Percentiles rank a stretch among this genome's conserved stretches.
phyloP scores from a whole-genome alignment of 805 yeast genomes.

The Zygoascus biomembranicola region DNA sequence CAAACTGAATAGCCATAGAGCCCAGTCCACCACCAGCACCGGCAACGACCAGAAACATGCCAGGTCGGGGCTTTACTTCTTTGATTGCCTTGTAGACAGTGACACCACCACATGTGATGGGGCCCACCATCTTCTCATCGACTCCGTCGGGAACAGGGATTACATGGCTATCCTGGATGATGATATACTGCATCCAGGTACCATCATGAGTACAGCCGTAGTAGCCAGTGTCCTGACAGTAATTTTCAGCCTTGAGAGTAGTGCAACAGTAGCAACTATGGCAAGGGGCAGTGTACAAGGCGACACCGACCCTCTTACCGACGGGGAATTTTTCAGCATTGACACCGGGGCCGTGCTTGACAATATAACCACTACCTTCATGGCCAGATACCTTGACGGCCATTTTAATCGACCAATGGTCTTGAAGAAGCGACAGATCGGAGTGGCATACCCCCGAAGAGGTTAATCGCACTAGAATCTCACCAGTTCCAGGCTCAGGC shows the following conservation, averaged over 20 bases:
- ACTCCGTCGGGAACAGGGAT: slow-evolving; percentile 35
- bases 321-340: slow-evolving; percentile 12
- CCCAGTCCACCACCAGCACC: slow-evolving; percentile 63
- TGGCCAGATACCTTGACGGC: slow-evolving; percentile 22
- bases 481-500: slow-evolving; percentile 19
- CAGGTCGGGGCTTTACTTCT: slow-evolving; percentile 40
- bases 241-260: slow-evolving; percentile 31
- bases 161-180: slow-evolving; percentile 38
- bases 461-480: slow-evolving; percentile 27
- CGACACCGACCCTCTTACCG: slow-evolving; percentile 24
- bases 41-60: slow-evolving; percentile 51
- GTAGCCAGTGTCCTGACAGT: slow-evolving; percentile 57
- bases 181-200: slow-evolving; percentile 41
- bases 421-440: slow-evolving; percentile 34
- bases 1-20: slow-evolving; percentile 50
- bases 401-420: slow-evolving; percentile 31
- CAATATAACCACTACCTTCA: slow-evolving; percentile 27
- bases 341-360: slow-evolving; percentile 20
- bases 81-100: slow-evolving; percentile 55
- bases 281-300: slow-evolving; percentile 18
- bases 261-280: slow-evolving; percentile 19
- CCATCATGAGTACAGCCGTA: slow-evolving; percentile 68
- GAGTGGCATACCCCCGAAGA: slow-evolving; percentile 39
- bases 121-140: slow-evolving; percentile 30
- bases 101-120: slow-evolving; percentile 55